Evolutionary conservation across 345 rosid species (phyloP).

Genomic region (Camelina neglecta): DNA sequence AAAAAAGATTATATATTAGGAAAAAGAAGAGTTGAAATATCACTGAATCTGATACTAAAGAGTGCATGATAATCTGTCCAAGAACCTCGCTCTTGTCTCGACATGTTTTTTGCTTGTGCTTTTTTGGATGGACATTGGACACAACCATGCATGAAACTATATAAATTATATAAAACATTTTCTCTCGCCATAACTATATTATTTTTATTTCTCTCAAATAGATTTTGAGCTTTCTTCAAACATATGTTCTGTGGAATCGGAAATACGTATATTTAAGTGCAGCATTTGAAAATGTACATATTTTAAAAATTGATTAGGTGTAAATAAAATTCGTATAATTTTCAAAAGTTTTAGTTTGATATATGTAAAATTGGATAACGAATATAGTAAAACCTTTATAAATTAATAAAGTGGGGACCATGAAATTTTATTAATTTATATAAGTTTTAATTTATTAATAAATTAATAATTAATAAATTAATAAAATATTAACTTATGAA

Average conservation of each 20-base stretch:
- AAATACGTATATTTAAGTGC: background rate
- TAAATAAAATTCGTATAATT: background rate
- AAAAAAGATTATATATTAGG: background rate
- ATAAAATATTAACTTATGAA: no score
- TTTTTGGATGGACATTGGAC: constrained; percentile 40
- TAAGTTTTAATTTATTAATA: no score
- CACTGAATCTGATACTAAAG: constrained; percentile 48
- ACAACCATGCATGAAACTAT: constrained; percentile 25
- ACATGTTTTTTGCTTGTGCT: constrained; percentile 35
- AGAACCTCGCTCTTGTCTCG: constrained; percentile 47
- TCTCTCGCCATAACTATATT: background rate
- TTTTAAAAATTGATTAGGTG: background rate
- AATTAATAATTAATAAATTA: no score
- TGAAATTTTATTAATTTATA: no score
- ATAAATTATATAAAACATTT: background rate
- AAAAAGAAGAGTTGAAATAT: constrained; percentile 41
- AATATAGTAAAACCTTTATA: background rate
- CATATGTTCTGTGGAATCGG: background rate
- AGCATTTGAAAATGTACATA: constrained; percentile 2
- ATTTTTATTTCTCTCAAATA: background rate
- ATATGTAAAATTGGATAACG: background rate
- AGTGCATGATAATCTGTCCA: constrained; percentile 39
- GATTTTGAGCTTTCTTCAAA: constrained; percentile 1
- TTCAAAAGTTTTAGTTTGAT: background rate
- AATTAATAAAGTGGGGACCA: no score